Evolutionary conservation across 148 eudicot genomes (phyloP).

Genomic region (Vaccinium vitisidaea): DNA sequence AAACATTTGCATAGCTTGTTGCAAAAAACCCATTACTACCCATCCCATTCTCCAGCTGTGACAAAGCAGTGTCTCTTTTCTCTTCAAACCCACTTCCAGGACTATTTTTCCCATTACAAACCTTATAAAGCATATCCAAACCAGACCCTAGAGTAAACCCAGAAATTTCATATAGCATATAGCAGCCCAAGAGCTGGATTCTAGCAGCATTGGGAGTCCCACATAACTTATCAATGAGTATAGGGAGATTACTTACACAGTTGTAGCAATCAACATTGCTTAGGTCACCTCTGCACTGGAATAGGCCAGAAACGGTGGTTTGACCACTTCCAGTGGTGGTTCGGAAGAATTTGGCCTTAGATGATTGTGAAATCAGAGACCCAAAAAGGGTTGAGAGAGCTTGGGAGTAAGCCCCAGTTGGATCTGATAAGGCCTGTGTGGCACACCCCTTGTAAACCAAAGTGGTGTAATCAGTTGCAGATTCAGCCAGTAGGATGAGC

Average conservation of each 20-base stretch:
- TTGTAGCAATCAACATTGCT: conserved; percentile 62
- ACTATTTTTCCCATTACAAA: conserved; percentile 47
- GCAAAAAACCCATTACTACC: conserved; percentile 61
- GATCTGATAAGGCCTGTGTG: conserved; percentile 75
- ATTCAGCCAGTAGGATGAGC: conserved; percentile 26
- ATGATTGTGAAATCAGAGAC: conserved; percentile 61
- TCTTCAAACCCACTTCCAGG: conserved; percentile 67
- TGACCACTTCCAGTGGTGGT: conserved; percentile 58
- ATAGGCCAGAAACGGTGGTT: conserved; percentile 66
- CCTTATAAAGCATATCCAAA: conserved; percentile 60
- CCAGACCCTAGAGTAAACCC: conserved; percentile 86
- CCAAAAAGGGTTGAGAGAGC: conserved; percentile 61
- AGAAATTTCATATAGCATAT: conserved; percentile 64
- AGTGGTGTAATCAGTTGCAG: conserved; percentile 47
- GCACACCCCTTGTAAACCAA: conserved; percentile 91
- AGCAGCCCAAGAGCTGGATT: conserved; percentile 79
- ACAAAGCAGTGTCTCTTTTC: conserved; percentile 70
- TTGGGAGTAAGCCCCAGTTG: conserved; percentile 67
- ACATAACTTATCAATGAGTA: conserved; percentile 64
- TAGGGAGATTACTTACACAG: conserved; percentile 67
- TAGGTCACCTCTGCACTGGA: conserved; percentile 86
- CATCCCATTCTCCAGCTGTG: conserved; percentile 59
- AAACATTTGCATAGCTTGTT: conserved; percentile 56
- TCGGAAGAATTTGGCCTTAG: conserved; percentile 69
- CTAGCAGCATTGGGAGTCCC: conserved; percentile 73